Conservation (phyloP, 257 asterid genomes). For the Apocynum venetum region DNA sequence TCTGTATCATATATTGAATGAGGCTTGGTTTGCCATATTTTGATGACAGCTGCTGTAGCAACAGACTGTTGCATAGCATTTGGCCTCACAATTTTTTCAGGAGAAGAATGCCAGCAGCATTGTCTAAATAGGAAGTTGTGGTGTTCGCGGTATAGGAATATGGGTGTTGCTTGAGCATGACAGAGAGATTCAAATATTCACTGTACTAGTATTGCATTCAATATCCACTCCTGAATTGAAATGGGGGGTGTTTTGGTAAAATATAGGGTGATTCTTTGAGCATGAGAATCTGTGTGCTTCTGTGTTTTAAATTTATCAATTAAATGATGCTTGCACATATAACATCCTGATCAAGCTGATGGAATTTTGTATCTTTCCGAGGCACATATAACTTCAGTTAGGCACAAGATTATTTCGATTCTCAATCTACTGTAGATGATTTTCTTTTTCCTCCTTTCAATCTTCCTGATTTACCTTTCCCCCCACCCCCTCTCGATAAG, state of each 20-base stretch:
- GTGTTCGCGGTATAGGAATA: conserved; percentile 31
- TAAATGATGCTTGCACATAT: no score
- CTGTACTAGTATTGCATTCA: conserved; percentile 23
- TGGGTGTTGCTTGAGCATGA: conserved; percentile 26
- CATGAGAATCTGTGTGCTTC: background rate
- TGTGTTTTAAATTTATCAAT: background rate
- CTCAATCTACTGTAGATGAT: no score
- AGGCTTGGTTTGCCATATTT: conserved; percentile 29
- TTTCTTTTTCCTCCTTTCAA: no score
- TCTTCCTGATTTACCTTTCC: no score
- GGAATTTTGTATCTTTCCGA: no score
- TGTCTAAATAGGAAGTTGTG: conserved; percentile 22
- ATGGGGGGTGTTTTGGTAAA: conserved; percentile 28
- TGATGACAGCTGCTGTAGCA: conserved; percentile 24
- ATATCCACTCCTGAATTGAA: conserved; percentile 23
- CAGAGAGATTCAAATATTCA: conserved; percentile 23
- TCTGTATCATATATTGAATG: conserved; percentile 37
- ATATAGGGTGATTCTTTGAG: conserved; percentile 19
- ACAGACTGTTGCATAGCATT: conserved; percentile 22
- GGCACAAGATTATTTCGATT: no score
- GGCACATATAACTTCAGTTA: no score
- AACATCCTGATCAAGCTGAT: no score
- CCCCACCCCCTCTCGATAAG: no score
- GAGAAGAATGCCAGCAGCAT: conserved; percentile 21
- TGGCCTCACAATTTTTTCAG: conserved; percentile 23